Evolutionary conservation across 495 filamentous ascomycete species (phyloP), one percentile per base, ranked within the genome.

Genomic region (Aspergillus campestris): DNA sequence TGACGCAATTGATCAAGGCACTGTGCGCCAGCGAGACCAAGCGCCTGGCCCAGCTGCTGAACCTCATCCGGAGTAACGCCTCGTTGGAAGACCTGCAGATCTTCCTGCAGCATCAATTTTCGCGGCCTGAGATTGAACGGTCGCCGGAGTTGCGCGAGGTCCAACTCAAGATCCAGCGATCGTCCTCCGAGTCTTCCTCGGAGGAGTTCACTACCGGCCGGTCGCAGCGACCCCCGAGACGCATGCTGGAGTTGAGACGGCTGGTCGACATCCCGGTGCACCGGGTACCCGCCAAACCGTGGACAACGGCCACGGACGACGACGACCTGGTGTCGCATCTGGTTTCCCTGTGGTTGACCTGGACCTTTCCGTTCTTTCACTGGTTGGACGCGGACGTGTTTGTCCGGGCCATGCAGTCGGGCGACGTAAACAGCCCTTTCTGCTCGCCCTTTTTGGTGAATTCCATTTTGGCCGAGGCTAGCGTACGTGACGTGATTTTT

Each of bases 371-470:
- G 11, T 56, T 60, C 8, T 52, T 56, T 32, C 58, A 64, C 15
- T 65, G 49, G 49, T 56, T 74, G 31, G 62, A 70, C 32, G 55
- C 57, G 6, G 56, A 68, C 7, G 42, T 65, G 7, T 71, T 74
- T 49, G 34, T 70, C 10, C 39, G 51, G 8, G 65, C 66, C 43
- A 66, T 71, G 56, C 46, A 51, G 2, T 18, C 44, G 1, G 57
- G 56, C 6, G 41, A 54, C 1, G 30, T 58, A 7, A 40, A 53
- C 5, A 56, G 52, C 1, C 42, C 37, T 15, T 69, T 66, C 39
- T 74, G 67, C 53, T 69, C 70, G 3, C 55, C 67, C 0, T 58
- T 71, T 35, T 59, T 74, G 7, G 66, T 74, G 15, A 72, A 74
- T 38, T 53, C 52, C n/a, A 57, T 74, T 39, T 59, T 69, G 28